These are phyloP conservation scores for Xylariomycetidae sp. DNA, from an alignment of 2,329 filamentous ascomycete species.

Conservation along the genomic window DNA sequence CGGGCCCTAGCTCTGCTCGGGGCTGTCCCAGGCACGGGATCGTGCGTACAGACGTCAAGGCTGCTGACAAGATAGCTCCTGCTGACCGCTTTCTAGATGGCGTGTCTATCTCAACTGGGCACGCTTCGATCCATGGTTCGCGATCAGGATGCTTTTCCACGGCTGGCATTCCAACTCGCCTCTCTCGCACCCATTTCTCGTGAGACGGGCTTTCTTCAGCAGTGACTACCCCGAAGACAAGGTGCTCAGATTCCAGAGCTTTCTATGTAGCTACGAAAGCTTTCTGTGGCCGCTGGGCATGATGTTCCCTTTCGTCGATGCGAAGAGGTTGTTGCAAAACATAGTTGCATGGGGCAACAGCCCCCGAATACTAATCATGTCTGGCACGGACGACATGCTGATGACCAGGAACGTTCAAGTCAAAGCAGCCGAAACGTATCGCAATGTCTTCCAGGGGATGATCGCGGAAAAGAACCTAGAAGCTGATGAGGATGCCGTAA, in stretches of 20 bases:
- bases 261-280: conserved; percentile 45
- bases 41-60: conserved; percentile 30
- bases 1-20: conserved; percentile 42
- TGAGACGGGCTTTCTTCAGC: conserved; percentile 48
- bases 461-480: conserved; percentile 27
- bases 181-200: conserved; percentile 44
- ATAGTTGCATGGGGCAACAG: conserved; percentile 25
- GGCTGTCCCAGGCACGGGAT: conserved; percentile 44
- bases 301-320: conserved; percentile 38
- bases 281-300: conserved; percentile 48
- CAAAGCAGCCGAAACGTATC: conserved; percentile 34
- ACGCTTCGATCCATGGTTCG: conserved; percentile 45
- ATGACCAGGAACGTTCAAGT: conserved; percentile 33
- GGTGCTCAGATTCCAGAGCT: conserved; percentile 37
- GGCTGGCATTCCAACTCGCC: conserved; percentile 46
- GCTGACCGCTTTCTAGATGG: conserved; percentile 17
- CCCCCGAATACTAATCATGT: conserved; percentile 34
- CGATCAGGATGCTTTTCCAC: conserved; percentile 40
- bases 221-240: conserved; percentile 33
- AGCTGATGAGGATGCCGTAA: conserved; percentile 8
- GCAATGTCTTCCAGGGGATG: conserved; percentile 26
- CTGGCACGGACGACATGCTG: conserved; percentile 35
- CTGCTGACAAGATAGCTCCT: not conserved
- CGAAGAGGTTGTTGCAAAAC: conserved; percentile 33
- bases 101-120: conserved; percentile 44